A percentile compares a stretch with the other conserved stretches of the same genome.
phyloP scores from a whole-genome alignment of 306 rosid genomes.

The Lathyrus sativus region DNA sequence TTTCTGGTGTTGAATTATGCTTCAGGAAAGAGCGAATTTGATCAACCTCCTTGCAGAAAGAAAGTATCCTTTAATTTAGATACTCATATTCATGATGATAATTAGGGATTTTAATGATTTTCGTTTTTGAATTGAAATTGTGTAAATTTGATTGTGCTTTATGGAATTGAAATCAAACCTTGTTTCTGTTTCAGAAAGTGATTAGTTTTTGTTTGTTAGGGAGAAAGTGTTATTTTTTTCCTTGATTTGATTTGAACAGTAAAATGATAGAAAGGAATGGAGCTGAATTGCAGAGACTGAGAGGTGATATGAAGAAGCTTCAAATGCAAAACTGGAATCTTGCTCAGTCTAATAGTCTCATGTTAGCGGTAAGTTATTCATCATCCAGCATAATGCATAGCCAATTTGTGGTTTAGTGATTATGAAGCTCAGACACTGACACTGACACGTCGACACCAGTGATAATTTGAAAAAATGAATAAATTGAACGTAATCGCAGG shows the following conservation, averaged over 20 bases:
- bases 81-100: no score
- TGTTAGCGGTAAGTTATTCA: constrained; percentile 68
- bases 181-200: not conserved
- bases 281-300: constrained; percentile 64
- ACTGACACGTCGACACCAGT: not conserved
- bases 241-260: constrained; percentile 52
- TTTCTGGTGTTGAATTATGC: constrained; percentile 21
- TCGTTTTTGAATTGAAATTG: not conserved
- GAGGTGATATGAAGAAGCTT: constrained; percentile 66
- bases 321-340: constrained; percentile 83
- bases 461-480: not conserved
- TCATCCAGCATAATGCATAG: not conserved
- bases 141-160: no score
- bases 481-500: not conserved
- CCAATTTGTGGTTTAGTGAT: no score
- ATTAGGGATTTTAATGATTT: no score
- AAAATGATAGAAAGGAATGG: constrained; percentile 65
- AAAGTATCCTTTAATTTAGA: constrained; percentile 60
- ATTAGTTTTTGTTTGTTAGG: not conserved
- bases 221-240: constrained; percentile 16
- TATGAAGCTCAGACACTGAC: not conserved
- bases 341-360: constrained; percentile 77
- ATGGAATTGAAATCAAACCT: not conserved
- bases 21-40: constrained; percentile 70
- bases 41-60: constrained; percentile 61